A percentile compares a stretch with the other conserved stretches of the same genome.
Conservation (phyloP, 371 early-diverging fungal species). For the Mucor ambiguus region DNA sequence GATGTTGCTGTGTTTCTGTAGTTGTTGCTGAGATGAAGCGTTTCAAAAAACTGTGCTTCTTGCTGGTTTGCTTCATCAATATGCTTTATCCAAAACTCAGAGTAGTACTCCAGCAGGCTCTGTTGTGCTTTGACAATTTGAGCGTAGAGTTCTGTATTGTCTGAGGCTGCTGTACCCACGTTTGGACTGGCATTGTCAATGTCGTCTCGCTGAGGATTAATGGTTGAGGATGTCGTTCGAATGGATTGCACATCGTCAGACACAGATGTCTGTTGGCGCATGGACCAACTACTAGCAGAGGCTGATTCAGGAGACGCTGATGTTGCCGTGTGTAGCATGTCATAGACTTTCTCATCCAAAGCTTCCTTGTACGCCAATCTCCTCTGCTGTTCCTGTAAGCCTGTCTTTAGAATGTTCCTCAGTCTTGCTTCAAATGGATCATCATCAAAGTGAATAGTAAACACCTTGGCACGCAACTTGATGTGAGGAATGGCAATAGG, state of each 20-base stretch:
- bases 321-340: slow-evolving; percentile 3
- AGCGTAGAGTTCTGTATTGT: neutral
- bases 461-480: slow-evolving; percentile 2
- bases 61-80: slow-evolving; percentile 30
- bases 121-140: slow-evolving; percentile 14
- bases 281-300: neutral
- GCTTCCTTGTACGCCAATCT: slow-evolving; percentile 48
- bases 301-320: neutral
- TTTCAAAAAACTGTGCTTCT: slow-evolving; percentile 14
- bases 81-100: slow-evolving; percentile 40
- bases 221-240: neutral
- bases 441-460: slow-evolving; percentile 41
- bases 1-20: slow-evolving; percentile 11
- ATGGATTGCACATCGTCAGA: neutral
- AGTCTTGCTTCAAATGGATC: slow-evolving; percentile 52
- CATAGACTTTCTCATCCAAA: slow-evolving; percentile 45
- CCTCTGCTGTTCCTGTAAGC: slow-evolving; percentile 50
- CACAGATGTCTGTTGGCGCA: neutral
- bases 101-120: slow-evolving; percentile 21
- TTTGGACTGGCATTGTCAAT: neutral
- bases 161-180: neutral
- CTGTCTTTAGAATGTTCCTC: slow-evolving; percentile 35
- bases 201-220: neutral
- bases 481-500: slow-evolving; percentile 13
- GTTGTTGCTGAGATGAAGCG: neutral